Evolutionary conservation across 2,329 filamentous ascomycete species (phyloP).

Genomic region (Colletotrichum filicis): DNA sequence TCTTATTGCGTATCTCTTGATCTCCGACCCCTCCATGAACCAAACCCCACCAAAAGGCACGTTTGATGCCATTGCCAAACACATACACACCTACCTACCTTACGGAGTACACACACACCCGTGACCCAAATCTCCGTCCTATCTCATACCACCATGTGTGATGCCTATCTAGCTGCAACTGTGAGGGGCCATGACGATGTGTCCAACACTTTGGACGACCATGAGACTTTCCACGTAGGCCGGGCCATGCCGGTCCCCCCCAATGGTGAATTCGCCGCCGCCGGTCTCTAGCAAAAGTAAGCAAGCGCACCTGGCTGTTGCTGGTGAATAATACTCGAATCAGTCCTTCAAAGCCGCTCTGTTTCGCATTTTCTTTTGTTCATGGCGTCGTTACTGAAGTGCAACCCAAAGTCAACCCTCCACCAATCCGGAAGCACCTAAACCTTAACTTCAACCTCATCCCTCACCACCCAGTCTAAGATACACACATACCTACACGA

Average conservation of each 20-base stretch:
- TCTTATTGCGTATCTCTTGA: not conserved
- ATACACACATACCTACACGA: constrained; percentile 25
- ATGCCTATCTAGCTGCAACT: constrained; percentile 21
- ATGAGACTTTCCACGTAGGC: constrained; percentile 24
- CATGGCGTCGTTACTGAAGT: constrained; percentile 33
- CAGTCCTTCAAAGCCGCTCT: constrained; percentile 4
- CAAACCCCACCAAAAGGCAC: constrained; percentile 22
- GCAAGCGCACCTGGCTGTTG: not conserved
- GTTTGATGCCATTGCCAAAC: constrained; percentile 18
- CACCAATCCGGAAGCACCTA: constrained; percentile 31
- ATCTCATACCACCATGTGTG: constrained; percentile 35
- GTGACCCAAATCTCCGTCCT: not conserved
- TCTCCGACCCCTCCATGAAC: not conserved
- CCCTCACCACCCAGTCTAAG: constrained; percentile 39
- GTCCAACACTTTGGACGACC: constrained; percentile 8
- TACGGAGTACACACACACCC: not conserved
- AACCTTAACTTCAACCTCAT: not conserved
- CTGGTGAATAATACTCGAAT: constrained; percentile 26
- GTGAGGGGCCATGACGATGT: constrained; percentile 32
- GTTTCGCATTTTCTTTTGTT: constrained; percentile 3
- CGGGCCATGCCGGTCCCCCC: constrained; percentile 31
- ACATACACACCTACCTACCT: not conserved
- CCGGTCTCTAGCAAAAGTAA: constrained; percentile 1
- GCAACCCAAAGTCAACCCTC: not conserved
- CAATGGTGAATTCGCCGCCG: constrained; percentile 12